Evolutionary conservation across 2,329 filamentous ascomycete genomes (phyloP).

Genomic region (Colletotrichum sp.): DNA sequence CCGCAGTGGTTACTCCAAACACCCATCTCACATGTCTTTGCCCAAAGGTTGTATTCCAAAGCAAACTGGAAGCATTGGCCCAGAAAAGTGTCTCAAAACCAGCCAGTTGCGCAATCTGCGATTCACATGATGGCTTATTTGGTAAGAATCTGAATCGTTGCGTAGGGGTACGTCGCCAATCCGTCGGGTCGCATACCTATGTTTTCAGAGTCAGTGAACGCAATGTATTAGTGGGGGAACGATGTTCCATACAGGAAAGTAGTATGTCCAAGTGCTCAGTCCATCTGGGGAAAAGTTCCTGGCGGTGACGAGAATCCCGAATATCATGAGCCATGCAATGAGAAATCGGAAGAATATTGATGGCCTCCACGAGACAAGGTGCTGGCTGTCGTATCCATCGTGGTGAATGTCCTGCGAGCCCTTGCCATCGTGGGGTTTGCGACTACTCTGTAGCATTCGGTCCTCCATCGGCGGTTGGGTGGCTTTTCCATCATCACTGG

Average conservation of each 20-base stretch:
- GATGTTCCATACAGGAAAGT: not conserved
- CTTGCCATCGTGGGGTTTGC: accelerated
- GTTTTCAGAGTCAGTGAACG: not conserved
- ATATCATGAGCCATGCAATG: not conserved
- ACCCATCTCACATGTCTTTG: not conserved
- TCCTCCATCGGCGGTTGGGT: not conserved
- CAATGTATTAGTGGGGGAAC: accelerated
- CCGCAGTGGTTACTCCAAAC: not conserved
- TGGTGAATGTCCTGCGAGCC: accelerated
- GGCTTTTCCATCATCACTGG: not conserved
- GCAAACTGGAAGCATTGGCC: not conserved
- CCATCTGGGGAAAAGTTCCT: not conserved
- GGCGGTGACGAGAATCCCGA: not conserved
- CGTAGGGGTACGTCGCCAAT: not conserved
- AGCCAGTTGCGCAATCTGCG: not conserved
- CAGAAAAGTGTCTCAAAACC: accelerated
- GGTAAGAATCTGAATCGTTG: not conserved
- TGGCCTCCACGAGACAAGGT: not conserved
- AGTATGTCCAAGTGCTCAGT: not conserved
- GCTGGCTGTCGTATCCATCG: accelerated
- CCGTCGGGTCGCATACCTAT: not conserved
- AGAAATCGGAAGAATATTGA: not conserved
- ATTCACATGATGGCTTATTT: not conserved
- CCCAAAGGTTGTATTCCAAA: not conserved
- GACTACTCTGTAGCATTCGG: accelerated